A percentile compares a stretch with the other conserved stretches of the same genome.
Conservation (phyloP, 169 alveolate species). For the Plasmodium malariae region DNA sequence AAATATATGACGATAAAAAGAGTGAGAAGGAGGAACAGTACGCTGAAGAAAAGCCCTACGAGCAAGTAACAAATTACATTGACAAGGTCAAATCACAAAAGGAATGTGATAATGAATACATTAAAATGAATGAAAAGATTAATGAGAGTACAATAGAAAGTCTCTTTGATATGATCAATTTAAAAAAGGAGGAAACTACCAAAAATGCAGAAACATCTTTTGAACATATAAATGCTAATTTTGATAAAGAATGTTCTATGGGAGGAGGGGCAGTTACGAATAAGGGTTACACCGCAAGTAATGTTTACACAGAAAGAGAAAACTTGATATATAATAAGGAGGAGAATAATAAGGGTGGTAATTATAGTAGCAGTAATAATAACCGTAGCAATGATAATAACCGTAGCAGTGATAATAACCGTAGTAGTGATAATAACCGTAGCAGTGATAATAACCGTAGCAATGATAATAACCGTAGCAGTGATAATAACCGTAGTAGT, state of each 20-base stretch:
- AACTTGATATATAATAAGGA: neutral
- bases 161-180: conserved; percentile 14
- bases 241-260: too few relatives aligned
- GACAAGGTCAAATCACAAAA: conserved; percentile 16
- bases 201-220: neutral
- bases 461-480: neutral
- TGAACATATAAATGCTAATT: too few relatives aligned
- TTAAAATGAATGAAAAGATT: conserved; percentile 4
- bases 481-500: neutral
- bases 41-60: neutral
- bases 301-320: neutral
- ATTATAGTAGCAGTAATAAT: neutral
- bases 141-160: conserved; percentile 44
- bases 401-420: neutral
- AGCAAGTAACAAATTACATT: neutral
- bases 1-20: neutral
- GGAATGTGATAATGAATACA: neutral
- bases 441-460: neutral
- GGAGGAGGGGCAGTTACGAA: too few relatives aligned
- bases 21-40: neutral
- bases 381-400: neutral
- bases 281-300: neutral
- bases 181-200: neutral
- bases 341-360: neutral
- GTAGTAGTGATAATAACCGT: neutral